Conservation (phyloP, 2,329 filamentous ascomycete genomes). For the Acephala macrosclerotiorum region DNA sequence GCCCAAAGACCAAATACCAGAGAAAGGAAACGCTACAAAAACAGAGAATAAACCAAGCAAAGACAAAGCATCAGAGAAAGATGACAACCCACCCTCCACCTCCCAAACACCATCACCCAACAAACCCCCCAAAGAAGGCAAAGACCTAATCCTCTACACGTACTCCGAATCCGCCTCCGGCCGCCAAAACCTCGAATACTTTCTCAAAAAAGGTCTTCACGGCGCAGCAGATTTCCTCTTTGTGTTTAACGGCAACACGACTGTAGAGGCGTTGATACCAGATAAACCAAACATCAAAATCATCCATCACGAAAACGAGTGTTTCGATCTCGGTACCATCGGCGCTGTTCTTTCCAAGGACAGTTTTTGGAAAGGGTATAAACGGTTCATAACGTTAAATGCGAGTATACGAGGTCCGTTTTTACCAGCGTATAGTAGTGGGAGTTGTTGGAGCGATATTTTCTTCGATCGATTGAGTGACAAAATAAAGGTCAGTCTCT, state of each 20-base stretch:
- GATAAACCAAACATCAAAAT: slow-evolving; percentile 6
- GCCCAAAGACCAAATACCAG: not conserved
- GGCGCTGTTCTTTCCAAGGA: not conserved
- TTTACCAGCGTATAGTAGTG: slow-evolving; percentile 1
- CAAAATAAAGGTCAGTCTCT: not conserved
- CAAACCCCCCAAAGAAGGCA: not conserved
- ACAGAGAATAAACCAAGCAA: too few species aligned
- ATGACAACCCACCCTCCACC: not conserved
- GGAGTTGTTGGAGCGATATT: slow-evolving; percentile 7
- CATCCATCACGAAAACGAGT: not conserved
- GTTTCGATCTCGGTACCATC: slow-evolving; percentile 10
- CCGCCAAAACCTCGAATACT: not conserved
- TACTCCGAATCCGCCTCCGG: not conserved
- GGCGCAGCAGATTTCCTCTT: slow-evolving; percentile 7
- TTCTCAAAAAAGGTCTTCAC: not conserved
- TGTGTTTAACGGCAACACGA: not conserved
- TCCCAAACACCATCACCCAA: not conserved
- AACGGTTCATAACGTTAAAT: slow-evolving; percentile 11
- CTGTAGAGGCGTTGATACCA: not conserved
- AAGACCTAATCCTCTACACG: not conserved
- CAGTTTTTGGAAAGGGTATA: slow-evolving; percentile 4
- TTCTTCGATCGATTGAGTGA: slow-evolving; percentile 3
- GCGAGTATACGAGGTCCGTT: slow-evolving; percentile 7
- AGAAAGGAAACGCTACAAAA: too few species aligned
- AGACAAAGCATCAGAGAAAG: not conserved